Evolutionary conservation across 495 filamentous ascomycete species (phyloP), one percentile per base, ranked within the genome.

Genomic region (Massariosphaeria phaeospora): DNA sequence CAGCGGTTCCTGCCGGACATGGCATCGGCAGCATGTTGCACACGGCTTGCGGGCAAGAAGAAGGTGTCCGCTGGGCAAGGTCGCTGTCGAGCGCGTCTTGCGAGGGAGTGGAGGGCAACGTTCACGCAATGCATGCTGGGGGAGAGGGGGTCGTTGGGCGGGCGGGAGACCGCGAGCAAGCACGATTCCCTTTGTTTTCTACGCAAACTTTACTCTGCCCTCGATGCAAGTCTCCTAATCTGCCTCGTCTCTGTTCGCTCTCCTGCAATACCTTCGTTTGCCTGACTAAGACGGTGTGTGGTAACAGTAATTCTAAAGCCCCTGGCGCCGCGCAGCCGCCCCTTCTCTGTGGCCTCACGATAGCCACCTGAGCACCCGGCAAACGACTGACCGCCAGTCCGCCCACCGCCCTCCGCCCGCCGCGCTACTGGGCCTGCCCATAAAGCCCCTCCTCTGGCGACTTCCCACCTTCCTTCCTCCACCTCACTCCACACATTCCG

Each of bases 231-330:
- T 50, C 47, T 39, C 31, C 17, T 18, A 13, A 6, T 12, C 9
- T 12, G 17, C 33, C 39, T 40, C 45, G 11, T 50, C 47, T 50
- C 33, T n/a, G 36, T 40, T 12, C 23, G 10, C 7, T 52, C 27
- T 33, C n/a, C 24, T 18, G 40, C 3, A 40, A 21, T 25, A 27
- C 21, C 2, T 30, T 45, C n/a, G n/a, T n/a, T 23, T 45, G 42
- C 42, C 31, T 17, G 24, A 26, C 42, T 45, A 45, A 45, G 18
- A 7, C 35, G 5, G 9, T 27, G n/a, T 39, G n/a, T 39, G 35
- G n/a, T 17, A 5, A 39, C n/a, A 39, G 35, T 39, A 39, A 39
- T 39, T 15, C 35, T 18, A 12, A 18, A 12, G 35, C 20, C 35
- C n/a, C n/a, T n/a, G n/a, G 6, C 5, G 35, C 35, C 5, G 35